Percentiles rank a stretch among this genome's conserved stretches.
phyloP scores from a whole-genome alignment of 768 basidiomycete genomes.

The Tulasnella sp. region DNA sequence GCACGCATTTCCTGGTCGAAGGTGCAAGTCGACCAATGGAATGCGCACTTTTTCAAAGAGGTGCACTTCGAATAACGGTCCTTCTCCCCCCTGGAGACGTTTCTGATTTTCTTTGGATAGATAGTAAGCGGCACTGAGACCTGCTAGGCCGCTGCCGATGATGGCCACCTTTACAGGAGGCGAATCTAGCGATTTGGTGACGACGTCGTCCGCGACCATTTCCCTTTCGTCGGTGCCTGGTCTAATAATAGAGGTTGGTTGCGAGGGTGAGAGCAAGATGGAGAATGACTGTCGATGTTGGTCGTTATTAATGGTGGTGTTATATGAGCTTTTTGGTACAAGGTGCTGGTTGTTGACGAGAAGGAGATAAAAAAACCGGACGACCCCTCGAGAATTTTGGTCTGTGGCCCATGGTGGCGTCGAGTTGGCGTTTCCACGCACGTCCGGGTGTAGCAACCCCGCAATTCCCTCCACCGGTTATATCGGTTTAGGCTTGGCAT shows the following conservation, averaged over 20 bases:
- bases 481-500: neutral
- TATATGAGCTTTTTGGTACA: neutral
- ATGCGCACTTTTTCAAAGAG: slow-evolving; percentile 68
- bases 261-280: neutral
- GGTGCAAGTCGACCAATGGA: neutral
- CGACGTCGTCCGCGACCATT: neutral
- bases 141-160: slow-evolving; percentile 69
- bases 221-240: neutral
- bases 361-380: neutral
- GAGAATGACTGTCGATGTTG: too few relatives aligned
- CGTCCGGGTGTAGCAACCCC: neutral
- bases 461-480: neutral
- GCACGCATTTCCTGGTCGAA: neutral
- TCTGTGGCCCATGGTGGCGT: neutral
- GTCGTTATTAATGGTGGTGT: neutral
- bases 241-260: neutral
- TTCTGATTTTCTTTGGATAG: slow-evolving; percentile 41
- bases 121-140: slow-evolving; percentile 63
- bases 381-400: neutral
- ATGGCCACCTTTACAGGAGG: slow-evolving; percentile 57
- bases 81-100: slow-evolving; percentile 34
- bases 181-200: neutral
- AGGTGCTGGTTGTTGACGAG: neutral
- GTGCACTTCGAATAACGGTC: slow-evolving; percentile 54
- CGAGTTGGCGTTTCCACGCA: neutral